Conservation (phyloP, 345 rosid species). For the Boechera stricta region DNA sequence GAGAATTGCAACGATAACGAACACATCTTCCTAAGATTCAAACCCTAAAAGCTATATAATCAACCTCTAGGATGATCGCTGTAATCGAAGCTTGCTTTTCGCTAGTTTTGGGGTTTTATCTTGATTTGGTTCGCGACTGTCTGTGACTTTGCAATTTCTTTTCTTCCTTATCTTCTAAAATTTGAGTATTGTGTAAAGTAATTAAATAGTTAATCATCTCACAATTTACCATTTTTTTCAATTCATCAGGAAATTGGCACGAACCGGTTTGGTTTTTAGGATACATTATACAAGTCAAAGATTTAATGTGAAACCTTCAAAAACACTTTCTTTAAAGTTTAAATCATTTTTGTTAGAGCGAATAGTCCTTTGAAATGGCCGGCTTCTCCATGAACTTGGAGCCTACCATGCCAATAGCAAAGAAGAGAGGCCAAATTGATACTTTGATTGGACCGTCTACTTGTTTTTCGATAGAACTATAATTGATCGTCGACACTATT, state of each 20-base stretch:
- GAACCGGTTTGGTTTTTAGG: not conserved
- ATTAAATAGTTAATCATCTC: no score
- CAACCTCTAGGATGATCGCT: no score
- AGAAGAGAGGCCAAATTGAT: conserved; percentile 25
- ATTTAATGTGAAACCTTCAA: no score
- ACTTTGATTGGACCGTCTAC: conserved; percentile 7
- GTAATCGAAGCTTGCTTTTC: conserved; percentile 11
- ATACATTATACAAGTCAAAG: no score
- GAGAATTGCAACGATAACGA: conserved; percentile 58
- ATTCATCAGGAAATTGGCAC: no score
- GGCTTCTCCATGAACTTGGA: conserved; percentile 29
- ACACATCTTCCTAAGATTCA: conserved; percentile 49
- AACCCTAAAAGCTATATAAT: no score
- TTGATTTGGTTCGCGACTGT: not conserved
- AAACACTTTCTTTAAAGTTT: no score
- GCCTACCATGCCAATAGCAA: conserved; percentile 12
- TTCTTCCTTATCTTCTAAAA: not conserved
- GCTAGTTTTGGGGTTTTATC: not conserved
- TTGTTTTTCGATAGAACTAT: not conserved
- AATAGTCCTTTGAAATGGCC: not conserved
- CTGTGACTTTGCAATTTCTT: not conserved
- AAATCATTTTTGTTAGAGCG: not conserved
- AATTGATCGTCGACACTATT: conserved; percentile 9
- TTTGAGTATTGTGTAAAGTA: not conserved
- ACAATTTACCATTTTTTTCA: no score